Evolutionary conservation across 2,329 filamentous ascomycete genomes (phyloP), one percentile per base, ranked within the genome.

Genomic region (Fusarium nodosum): DNA sequence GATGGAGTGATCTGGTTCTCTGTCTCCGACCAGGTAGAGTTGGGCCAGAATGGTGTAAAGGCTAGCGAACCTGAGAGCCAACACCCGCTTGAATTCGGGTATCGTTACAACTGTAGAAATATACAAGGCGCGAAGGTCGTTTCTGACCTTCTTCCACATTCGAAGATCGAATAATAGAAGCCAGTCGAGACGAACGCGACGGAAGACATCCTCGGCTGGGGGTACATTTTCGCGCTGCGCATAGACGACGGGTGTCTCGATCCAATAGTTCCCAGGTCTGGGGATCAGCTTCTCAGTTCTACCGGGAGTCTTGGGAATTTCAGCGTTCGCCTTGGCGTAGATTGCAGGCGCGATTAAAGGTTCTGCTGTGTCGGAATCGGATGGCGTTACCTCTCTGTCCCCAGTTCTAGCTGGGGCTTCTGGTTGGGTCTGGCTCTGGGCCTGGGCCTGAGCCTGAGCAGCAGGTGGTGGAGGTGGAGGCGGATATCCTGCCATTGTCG

Each of bases 1-100:
- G 76, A 99, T 98, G 13, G 95, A 98, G 79, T 98, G 95, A 76
- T 99, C 96, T 4, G 96, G 96, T 78, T 99, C 96, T 68, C 96
- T 87, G 77, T 99, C 96, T 16, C 95, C 95, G 69, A 99, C 96
- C 31, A 99, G 87, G 78, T 98, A 99, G 5, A 99, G 84, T 77
- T 99, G 95, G 7, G 96, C 94, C 48, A 99, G 83, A 4, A 92
- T 93, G 3, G 96, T 98, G 80, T 99, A 99, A 5, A 99, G 85
- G 1, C 94, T 95, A 55, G 97, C 93, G 78, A 99, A 97, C n/a
- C 96, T 89, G 44, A 99, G 84, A 3, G 95, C 94, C 57, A 99
- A 85, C 12, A 99, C 89, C 22, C 95, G 90, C 82, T 99, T 99
- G 86, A 99, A 99, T 77, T 97, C 89, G 7, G 96, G 95, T 56